phyloP scores from a whole-genome alignment of 2,329 filamentous ascomycete species.

The Talaromyces sp. region DNA sequence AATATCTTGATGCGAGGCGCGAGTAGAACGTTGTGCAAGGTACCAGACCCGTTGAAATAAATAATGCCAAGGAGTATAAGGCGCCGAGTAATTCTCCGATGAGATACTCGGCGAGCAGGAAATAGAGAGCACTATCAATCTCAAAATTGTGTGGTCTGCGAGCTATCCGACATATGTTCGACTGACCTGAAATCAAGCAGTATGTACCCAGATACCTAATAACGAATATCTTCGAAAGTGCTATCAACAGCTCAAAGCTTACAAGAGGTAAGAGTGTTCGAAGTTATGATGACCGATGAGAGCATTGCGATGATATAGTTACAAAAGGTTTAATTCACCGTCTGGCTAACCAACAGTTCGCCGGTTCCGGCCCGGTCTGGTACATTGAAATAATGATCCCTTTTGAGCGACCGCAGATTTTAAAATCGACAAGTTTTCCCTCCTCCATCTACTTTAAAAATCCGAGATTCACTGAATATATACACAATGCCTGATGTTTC shows the following conservation, averaged over 20 bases:
- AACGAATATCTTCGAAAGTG: too few species aligned
- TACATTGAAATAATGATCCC: neutral
- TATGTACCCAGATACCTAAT: too few species aligned
- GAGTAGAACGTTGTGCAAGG: too few species aligned
- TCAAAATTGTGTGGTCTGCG: too few species aligned
- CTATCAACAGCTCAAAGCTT: neutral
- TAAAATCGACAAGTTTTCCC: neutral
- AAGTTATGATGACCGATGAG: neutral
- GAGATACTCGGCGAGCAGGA: too few species aligned
- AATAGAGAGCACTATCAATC: too few species aligned
- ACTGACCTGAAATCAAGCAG: too few species aligned
- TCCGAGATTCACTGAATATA: neutral
- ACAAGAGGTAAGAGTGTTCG: neutral
- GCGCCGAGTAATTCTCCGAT: too few species aligned
- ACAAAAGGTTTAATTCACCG: neutral
- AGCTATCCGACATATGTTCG: too few species aligned
- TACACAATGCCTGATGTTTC: slow-evolving; percentile 15
- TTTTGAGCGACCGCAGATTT: neutral
- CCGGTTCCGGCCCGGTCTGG: neutral
- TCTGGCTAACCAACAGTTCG: neutral
- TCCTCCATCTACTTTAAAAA: neutral
- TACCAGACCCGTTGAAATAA: too few species aligned
- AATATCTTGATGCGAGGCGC: too few species aligned
- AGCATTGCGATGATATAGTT: neutral
- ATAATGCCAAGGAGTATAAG: too few species aligned